A percentile compares a stretch with the other conserved stretches of the same genome.
These are phyloP conservation scores for Fusarium sp. DNA, from an alignment of 2,329 filamentous ascomycete species.

Conservation along the genomic window DNA sequence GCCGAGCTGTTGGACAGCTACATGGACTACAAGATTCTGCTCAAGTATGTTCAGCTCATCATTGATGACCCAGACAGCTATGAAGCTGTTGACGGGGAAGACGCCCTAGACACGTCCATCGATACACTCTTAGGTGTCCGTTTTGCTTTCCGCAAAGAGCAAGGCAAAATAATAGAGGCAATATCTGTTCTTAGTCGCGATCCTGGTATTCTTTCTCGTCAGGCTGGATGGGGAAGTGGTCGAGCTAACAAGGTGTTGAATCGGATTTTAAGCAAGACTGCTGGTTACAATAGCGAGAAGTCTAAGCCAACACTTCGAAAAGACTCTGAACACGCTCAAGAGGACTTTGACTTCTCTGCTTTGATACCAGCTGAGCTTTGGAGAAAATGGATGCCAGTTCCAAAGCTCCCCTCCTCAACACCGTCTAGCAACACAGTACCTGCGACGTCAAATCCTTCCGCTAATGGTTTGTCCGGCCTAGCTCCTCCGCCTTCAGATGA, in stretches of 20 bases:
- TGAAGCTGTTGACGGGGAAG: neutral
- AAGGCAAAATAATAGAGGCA: neutral
- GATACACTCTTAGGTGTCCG: neutral
- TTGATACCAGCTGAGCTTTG: slow-evolving; percentile 3
- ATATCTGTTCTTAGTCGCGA: neutral
- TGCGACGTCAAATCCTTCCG: neutral
- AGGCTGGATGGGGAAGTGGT: neutral
- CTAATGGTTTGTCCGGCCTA: neutral
- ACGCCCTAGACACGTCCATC: neutral
- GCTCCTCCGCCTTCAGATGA: neutral
- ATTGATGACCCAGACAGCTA: neutral
- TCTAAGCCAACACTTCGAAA: neutral
- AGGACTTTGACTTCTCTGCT: neutral
- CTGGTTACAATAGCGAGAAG: neutral
- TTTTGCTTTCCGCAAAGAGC: neutral
- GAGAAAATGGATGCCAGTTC: neutral
- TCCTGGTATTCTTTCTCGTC: neutral
- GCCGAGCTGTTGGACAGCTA: slow-evolving; percentile 1
- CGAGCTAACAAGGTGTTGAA: neutral
- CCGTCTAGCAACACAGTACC: neutral
- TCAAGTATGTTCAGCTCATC: slow-evolving; percentile 1
- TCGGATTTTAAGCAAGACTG: neutral
- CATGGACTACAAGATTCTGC: slow-evolving; percentile 9
- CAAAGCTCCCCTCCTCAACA: neutral
- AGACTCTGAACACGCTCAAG: no score